A percentile compares a stretch with the other conserved stretches of the same genome.
Conservation (phyloP, 345 rosid genomes). For the Atalantia buxifolia region DNA sequence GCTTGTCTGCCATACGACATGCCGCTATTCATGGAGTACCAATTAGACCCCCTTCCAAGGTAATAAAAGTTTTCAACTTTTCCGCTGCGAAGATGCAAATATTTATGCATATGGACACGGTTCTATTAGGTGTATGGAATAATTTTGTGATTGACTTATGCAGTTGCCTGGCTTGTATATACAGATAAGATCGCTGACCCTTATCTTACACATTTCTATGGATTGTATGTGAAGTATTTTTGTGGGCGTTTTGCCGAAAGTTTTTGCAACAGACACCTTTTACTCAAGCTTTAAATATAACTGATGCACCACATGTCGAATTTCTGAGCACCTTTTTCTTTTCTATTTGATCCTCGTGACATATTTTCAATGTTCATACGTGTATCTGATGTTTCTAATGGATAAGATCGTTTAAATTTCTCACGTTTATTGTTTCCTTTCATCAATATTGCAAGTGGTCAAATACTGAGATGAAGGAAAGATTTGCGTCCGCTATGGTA, state of each 20-base stretch:
- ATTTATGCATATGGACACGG: background rate
- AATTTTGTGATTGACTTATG: background rate
- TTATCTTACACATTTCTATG: background rate
- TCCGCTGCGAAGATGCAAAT: background rate
- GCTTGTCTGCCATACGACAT: slow-evolving; percentile 9
- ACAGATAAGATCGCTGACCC: slow-evolving; percentile 6
- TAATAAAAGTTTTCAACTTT: background rate
- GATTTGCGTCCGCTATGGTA: background rate
- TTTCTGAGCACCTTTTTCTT: background rate
- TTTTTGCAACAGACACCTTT: background rate
- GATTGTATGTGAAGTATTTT: background rate
- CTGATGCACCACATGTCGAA: background rate
- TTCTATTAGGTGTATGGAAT: background rate
- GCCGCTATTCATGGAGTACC: slow-evolving; percentile 4
- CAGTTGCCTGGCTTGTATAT: background rate
- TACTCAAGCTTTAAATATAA: background rate
- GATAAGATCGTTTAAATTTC: background rate
- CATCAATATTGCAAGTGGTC: background rate
- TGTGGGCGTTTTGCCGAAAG: slow-evolving; percentile 12
- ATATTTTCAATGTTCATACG: background rate
- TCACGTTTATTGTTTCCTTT: background rate
- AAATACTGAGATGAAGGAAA: background rate
- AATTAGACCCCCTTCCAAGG: background rate
- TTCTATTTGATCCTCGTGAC: no score
- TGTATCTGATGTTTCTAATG: background rate